These are phyloP conservation scores for Euclidium syriacum DNA, from an alignment of 345 rosid species.

Conservation along the genomic window DNA sequence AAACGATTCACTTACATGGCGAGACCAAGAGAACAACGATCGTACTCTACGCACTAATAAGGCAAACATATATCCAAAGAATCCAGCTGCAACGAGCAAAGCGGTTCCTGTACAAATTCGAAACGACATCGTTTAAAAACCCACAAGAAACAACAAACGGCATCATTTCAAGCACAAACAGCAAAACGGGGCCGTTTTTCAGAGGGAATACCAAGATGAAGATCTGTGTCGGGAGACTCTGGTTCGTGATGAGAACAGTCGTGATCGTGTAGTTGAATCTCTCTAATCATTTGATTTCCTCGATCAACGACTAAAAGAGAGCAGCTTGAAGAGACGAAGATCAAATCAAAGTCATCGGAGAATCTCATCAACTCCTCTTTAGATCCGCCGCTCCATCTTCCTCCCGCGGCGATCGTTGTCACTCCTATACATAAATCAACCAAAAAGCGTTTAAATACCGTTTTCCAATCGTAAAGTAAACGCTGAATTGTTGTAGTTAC, in stretches of 20 bases:
- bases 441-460: neutral
- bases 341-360: conserved; percentile 80
- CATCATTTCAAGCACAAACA: neutral
- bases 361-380: conserved; percentile 60
- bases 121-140: neutral
- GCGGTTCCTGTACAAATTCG: conserved; percentile 46
- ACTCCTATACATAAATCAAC: conserved; percentile 45
- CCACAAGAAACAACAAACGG: neutral
- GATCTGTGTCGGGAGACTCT: conserved; percentile 52
- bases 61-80: conserved; percentile 90
- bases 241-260: conserved; percentile 61
- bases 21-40: conserved; percentile 52
- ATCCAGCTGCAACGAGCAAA: conserved; percentile 65
- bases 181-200: neutral
- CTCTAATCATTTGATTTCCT: conserved; percentile 83
- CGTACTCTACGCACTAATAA: conserved; percentile 66
- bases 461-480: neutral
- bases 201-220: conserved; percentile 52
- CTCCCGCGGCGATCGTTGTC: conserved; percentile 86
- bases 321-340: conserved; percentile 68
- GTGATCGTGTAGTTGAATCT: conserved; percentile 71
- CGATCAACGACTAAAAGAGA: conserved; percentile 81
- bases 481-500: conserved; percentile 30
- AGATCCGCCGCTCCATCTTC: conserved; percentile 67
- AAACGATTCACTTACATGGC: conserved; percentile 39